Evolutionary conservation across 371 early-diverging fungal species (phyloP).

Genomic region (Rhizopus arrhizus): DNA sequence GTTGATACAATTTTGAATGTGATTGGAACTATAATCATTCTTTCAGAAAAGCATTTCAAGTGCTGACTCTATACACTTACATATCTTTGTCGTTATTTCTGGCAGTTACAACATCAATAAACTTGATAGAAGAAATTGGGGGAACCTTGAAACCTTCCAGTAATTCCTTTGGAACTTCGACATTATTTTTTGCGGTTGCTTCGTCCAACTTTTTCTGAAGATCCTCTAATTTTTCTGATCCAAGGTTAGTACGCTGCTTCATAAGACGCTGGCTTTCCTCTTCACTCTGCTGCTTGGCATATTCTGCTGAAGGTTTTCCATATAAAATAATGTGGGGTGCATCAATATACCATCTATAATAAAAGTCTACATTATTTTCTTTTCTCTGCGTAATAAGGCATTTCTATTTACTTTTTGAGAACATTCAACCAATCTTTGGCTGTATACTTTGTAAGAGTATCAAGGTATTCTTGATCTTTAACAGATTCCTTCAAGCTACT

Average conservation of each 20-base stretch:
- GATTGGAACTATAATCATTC: constrained; percentile 40
- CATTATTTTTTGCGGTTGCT: constrained; percentile 59
- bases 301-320: constrained; percentile 65
- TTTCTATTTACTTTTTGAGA: constrained; percentile 49
- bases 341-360: constrained; percentile 56
- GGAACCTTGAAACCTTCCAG: constrained; percentile 65
- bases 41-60: background rate
- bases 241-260: constrained; percentile 56
- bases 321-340: constrained; percentile 56
- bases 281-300: constrained; percentile 56
- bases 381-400: background rate
- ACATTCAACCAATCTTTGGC: constrained; percentile 56
- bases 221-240: constrained; percentile 53
- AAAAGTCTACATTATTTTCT: background rate
- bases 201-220: constrained; percentile 55
- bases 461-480: constrained; percentile 55
- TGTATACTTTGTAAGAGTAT: constrained; percentile 48
- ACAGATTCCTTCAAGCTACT: constrained; percentile 50
- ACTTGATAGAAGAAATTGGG: constrained; percentile 57
- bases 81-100: constrained; percentile 46
- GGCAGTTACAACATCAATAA: constrained; percentile 64
- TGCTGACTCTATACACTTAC: constrained; percentile 35
- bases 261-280: constrained; percentile 63
- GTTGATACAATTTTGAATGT: constrained; percentile 58
- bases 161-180: constrained; percentile 59